phyloP scores from a whole-genome alignment of 257 asterid species.

The Fraxinus excelsior region DNA sequence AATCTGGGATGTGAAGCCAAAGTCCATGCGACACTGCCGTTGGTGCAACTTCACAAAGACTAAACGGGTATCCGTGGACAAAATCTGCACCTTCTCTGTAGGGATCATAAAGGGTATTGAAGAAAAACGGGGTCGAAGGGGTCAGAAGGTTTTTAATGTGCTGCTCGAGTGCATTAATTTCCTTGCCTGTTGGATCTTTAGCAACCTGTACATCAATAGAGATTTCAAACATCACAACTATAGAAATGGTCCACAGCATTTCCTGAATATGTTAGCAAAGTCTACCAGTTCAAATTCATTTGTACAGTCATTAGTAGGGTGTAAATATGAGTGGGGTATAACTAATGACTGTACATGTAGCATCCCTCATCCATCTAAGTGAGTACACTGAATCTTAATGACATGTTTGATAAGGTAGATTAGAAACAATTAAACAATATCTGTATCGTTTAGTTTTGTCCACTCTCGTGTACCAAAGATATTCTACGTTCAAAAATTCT shows the following conservation, averaged over 20 bases:
- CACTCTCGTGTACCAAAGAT: no score
- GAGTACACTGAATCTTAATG: not conserved
- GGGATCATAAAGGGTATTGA: conserved; percentile 67
- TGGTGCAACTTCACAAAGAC: conserved; percentile 62
- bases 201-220: conserved; percentile 47
- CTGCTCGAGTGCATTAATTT: no score
- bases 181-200: conserved; percentile 55
- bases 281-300: not conserved
- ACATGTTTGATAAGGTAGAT: no score
- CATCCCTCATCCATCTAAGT: not conserved
- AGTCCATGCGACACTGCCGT: conserved; percentile 76
- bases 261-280: not conserved
- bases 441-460: no score
- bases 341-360: no score
- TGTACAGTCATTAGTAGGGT: no score
- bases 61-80: conserved; percentile 71
- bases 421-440: no score
- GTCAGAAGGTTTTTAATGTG: no score
- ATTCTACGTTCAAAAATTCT: no score
- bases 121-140: conserved; percentile 32
- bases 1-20: conserved; percentile 69
- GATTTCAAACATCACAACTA: not conserved
- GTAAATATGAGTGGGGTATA: no score
- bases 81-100: conserved; percentile 60
- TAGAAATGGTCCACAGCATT: not conserved